phyloP scores from a whole-genome alignment of 306 rosid genomes.

The Oxytropis ochrocephala region DNA sequence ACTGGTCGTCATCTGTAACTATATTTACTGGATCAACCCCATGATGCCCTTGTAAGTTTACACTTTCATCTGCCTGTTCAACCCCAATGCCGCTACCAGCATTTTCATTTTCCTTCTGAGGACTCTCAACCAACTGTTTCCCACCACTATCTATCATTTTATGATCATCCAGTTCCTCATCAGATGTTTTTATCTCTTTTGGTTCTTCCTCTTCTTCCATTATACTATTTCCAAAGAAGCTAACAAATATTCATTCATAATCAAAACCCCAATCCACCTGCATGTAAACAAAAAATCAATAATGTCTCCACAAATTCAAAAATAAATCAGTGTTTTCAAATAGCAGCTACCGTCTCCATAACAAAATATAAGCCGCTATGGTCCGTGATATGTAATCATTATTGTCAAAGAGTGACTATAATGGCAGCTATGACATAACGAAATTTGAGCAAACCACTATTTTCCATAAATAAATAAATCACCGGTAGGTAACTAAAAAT shows the following conservation, averaged over 20 bases:
- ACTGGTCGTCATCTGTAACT: conserved; percentile 38
- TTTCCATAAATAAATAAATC: no score
- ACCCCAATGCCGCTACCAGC: conserved; percentile 19
- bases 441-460: no score
- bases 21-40: conserved; percentile 27
- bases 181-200: conserved; percentile 34
- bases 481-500: no score
- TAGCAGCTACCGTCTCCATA: no score
- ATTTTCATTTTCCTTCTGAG: conserved; percentile 23
- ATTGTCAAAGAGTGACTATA: no score
- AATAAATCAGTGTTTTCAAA: background rate
- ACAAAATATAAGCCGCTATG: no score
- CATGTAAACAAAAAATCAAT: conserved; percentile 24
- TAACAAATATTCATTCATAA: conserved; percentile 28
- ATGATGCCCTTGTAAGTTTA: conserved; percentile 19
- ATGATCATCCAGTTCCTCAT: conserved; percentile 26
- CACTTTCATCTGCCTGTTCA: conserved; percentile 19
- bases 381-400: no score
- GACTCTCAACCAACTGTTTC: conserved; percentile 25
- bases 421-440: no score
- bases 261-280: conserved; percentile 31
- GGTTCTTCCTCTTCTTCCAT: conserved; percentile 81
- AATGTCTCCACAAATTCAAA: background rate
- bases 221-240: conserved; percentile 8
- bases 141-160: conserved; percentile 25